phyloP scores from a whole-genome alignment of 2,329 filamentous ascomycete species.

The Lachnellula arida region DNA sequence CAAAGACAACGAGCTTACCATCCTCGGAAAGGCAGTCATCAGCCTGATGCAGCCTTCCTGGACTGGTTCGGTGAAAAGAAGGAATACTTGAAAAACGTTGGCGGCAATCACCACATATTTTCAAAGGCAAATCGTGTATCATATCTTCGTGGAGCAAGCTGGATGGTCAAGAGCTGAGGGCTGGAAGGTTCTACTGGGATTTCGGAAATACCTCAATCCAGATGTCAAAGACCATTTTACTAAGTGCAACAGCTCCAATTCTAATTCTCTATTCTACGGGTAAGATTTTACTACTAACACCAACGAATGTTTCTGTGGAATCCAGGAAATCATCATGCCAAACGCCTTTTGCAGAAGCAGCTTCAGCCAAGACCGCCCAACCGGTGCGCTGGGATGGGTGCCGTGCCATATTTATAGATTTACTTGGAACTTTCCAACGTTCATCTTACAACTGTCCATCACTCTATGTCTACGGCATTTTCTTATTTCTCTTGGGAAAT shows the following conservation, averaged over 20 bases:
- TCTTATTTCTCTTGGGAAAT: background rate
- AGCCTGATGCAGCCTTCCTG: background rate
- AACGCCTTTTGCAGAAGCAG: no score
- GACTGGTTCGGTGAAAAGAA: background rate
- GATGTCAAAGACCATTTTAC: background rate
- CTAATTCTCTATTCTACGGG: background rate
- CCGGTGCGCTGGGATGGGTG: background rate
- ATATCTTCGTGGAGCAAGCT: background rate
- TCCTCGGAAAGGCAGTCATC: background rate
- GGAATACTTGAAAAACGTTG: no score
- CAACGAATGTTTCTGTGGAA: background rate
- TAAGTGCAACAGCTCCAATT: background rate
- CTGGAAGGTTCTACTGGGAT: background rate
- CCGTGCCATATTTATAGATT: background rate
- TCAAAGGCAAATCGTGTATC: background rate
- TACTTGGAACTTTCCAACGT: background rate
- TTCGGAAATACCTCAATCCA: background rate
- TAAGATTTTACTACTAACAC: no score
- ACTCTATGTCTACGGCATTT: background rate
- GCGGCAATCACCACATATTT: background rate
- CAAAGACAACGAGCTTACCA: background rate
- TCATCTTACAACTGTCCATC: background rate
- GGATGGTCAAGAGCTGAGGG: background rate
- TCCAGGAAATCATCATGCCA: no score
- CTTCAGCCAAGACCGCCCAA: background rate